phyloP scores from a whole-genome alignment of 2,329 filamentous ascomycete species.

The Metarhizium album region DNA sequence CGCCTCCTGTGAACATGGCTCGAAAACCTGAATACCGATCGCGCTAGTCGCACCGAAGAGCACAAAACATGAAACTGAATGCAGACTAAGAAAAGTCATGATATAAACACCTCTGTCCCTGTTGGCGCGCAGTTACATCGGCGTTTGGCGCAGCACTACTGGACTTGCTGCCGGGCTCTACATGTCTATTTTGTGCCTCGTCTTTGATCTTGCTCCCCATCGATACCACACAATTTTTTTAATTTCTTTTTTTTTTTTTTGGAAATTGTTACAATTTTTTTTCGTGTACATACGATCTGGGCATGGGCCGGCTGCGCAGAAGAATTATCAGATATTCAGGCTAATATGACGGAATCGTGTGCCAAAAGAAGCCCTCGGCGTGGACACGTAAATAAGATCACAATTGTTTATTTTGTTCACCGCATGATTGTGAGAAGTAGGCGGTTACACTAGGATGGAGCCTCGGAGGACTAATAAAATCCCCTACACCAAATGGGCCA shows the following conservation, averaged over 20 bases:
- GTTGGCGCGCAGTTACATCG: background rate
- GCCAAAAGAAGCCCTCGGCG: background rate
- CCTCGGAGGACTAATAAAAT: no score
- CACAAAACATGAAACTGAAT: background rate
- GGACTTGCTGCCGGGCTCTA: background rate
- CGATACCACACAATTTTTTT: background rate
- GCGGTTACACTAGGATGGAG: no score
- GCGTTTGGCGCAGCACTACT: background rate
- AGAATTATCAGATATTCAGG: background rate
- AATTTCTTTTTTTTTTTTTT: background rate
- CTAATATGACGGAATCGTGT: background rate
- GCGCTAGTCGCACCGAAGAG: background rate
- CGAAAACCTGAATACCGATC: slow-evolving; percentile 66
- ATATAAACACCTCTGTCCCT: background rate
- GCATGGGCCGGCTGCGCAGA: background rate
- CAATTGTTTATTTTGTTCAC: no score
- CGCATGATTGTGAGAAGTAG: no score
- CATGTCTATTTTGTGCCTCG: background rate
- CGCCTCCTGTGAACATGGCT: slow-evolving; percentile 75
- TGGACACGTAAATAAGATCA: no score
- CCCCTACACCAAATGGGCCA: no score
- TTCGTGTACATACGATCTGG: background rate
- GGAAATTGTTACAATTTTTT: background rate
- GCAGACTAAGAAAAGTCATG: background rate
- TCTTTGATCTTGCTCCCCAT: background rate